These are phyloP conservation scores for Fusarium domesticum DNA, from an alignment of 2,329 filamentous ascomycete genomes.

Conservation along the genomic window DNA sequence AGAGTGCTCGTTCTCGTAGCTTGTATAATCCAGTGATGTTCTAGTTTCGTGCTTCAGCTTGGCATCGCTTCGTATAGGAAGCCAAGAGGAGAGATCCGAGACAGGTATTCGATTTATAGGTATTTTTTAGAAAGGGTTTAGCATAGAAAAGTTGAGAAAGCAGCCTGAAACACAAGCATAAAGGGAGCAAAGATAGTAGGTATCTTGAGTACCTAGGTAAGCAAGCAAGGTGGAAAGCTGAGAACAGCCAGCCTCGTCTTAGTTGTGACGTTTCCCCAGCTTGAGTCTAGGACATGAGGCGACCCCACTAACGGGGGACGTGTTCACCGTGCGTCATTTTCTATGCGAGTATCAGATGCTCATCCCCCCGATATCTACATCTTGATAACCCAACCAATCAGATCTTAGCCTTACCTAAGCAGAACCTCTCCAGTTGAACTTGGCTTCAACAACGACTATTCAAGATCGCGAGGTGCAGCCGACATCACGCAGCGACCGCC, in stretches of 20 bases:
- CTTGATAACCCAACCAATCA: conserved; percentile 13
- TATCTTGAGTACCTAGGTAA: background rate
- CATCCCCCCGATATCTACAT: background rate
- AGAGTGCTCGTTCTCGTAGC: background rate
- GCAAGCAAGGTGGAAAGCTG: no score
- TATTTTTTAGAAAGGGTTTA: no score
- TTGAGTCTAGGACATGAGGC: background rate
- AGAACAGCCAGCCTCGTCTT: background rate
- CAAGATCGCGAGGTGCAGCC: conserved; percentile 14
- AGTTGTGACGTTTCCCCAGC: background rate
- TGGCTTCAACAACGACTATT: conserved; percentile 19
- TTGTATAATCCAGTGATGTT: background rate
- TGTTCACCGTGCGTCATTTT: background rate
- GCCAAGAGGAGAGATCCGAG: conserved; percentile 8
- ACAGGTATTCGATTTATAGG: no score
- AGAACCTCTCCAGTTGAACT: conserved; percentile 18
- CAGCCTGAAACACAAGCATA: no score
- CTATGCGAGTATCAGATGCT: background rate
- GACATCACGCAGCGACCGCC: conserved; percentile 9
- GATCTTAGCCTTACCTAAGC: conserved; percentile 23
- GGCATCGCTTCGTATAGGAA: conserved; percentile 9
- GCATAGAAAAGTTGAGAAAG: no score
- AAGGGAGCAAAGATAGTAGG: no score
- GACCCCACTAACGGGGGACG: background rate
- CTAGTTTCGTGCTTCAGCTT: conserved; percentile 4